These are phyloP conservation scores for Saururus chinensis DNA, from an alignment of 164 flowering plant species.

Conservation along the genomic window DNA sequence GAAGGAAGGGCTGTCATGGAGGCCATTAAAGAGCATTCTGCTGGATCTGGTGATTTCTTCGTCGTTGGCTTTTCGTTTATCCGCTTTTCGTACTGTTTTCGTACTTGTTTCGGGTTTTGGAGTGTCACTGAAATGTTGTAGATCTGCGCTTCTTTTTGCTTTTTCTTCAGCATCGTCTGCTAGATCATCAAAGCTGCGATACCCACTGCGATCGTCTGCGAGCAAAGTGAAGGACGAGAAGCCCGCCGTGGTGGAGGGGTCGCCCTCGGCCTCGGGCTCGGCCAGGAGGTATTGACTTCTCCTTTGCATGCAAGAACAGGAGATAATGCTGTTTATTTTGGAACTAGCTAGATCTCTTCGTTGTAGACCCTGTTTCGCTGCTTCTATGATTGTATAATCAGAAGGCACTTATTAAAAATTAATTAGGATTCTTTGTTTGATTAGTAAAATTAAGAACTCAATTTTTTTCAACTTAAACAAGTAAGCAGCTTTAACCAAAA, in stretches of 20 bases:
- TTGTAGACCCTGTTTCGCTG: too few species aligned
- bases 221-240: constrained; percentile 38
- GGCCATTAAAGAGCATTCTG: constrained; percentile 25
- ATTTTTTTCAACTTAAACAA: too few species aligned
- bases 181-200: constrained; percentile 43
- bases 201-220: constrained; percentile 63
- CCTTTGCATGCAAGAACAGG: too few species aligned
- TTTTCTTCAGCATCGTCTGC: constrained; percentile 13
- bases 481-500: too few species aligned
- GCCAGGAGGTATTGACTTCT: constrained; percentile 29
- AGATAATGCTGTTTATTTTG: not conserved
- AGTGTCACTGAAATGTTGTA: not conserved
- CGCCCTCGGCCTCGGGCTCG: constrained; percentile 22
- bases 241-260: constrained; percentile 14
- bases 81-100: not conserved
- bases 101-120: not conserved
- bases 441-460: too few species aligned
- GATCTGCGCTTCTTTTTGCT: not conserved
- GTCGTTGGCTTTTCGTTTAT: not conserved
- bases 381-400: too few species aligned
- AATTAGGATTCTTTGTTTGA: too few species aligned
- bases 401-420: too few species aligned
- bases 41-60: constrained; percentile 17
- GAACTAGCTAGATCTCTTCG: too few species aligned
- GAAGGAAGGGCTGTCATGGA: too few species aligned